These are phyloP conservation scores for Amanita subjunquillea DNA, from an alignment of 768 basidiomycete species.

Conservation along the genomic window DNA sequence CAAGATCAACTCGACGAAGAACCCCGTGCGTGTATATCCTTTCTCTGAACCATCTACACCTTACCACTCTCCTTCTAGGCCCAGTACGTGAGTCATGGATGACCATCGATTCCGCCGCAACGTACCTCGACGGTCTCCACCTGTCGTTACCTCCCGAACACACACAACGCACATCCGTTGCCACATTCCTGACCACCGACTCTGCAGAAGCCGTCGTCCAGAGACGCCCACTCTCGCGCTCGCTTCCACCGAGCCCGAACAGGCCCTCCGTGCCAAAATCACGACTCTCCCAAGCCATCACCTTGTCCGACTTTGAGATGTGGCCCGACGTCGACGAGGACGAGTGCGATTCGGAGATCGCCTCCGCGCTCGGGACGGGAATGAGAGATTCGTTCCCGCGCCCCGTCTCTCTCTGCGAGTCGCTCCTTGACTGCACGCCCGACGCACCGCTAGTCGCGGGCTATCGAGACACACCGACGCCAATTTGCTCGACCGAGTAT, in stretches of 20 bases:
- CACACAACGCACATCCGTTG: conserved; percentile 31
- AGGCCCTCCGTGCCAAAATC: conserved; percentile 8
- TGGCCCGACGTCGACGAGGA: conserved; percentile 28
- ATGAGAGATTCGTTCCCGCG: conserved; percentile 30
- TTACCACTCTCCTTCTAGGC: conserved; percentile 4
- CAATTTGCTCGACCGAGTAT: neutral
- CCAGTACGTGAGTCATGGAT: conserved; percentile 36
- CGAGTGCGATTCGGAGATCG: conserved; percentile 9
- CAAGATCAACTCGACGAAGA: conserved; percentile 4
- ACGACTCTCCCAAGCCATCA: conserved; percentile 23
- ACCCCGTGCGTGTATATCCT: neutral
- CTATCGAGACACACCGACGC: conserved; percentile 7
- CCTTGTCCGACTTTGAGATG: conserved; percentile 31
- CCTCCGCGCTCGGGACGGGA: conserved; percentile 1
- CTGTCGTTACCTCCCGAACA: conserved; percentile 24
- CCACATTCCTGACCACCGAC: conserved; percentile 44
- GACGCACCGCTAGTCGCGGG: conserved; percentile 16
- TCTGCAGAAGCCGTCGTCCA: conserved; percentile 50
- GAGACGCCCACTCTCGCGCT: neutral
- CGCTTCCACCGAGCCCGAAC: conserved; percentile 3
- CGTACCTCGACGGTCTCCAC: conserved; percentile 30
- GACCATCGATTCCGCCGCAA: conserved; percentile 25
- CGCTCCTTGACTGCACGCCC: conserved; percentile 15
- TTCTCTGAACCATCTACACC: neutral
- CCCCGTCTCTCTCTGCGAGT: conserved; percentile 25